Conservation (phyloP, 257 asterid species). For the Penstemon newberryi region DNA sequence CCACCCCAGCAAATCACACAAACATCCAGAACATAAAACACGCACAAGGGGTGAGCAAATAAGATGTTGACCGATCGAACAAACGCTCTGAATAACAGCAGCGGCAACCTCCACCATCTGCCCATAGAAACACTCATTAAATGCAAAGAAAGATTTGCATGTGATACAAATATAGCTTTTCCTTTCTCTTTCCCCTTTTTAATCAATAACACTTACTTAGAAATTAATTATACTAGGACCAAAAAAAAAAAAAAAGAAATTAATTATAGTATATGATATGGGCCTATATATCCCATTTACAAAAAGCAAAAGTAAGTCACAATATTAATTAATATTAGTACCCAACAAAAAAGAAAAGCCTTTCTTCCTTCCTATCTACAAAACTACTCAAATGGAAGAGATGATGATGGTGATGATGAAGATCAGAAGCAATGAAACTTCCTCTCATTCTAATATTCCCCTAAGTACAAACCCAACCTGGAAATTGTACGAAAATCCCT, state of each 20-base stretch:
- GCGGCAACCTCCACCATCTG: slow-evolving; percentile 27
- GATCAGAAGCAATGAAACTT: slow-evolving; percentile 49
- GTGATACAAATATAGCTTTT: slow-evolving; percentile 33
- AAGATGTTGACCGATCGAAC: slow-evolving; percentile 29
- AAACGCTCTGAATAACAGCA: slow-evolving; percentile 11
- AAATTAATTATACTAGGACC: slow-evolving; percentile 13
- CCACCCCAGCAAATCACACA: not conserved
- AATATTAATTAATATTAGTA: slow-evolving; percentile 15
- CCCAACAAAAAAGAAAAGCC: slow-evolving; percentile 30
- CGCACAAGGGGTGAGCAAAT: not conserved
- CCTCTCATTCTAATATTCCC: slow-evolving; percentile 4
- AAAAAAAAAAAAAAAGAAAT: slow-evolving; percentile 29
- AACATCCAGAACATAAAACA: not conserved
- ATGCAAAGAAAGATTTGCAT: slow-evolving; percentile 35
- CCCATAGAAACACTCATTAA: slow-evolving; percentile 31
- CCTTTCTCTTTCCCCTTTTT: slow-evolving; percentile 20
- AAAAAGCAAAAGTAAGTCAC: slow-evolving; percentile 29
- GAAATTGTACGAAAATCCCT: slow-evolving; percentile 87
- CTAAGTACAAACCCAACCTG: slow-evolving; percentile 52
- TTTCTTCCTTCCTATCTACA: not conserved
- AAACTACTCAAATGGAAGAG: slow-evolving; percentile 40
- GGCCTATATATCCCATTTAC: not conserved
- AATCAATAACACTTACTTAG: slow-evolving; percentile 26
- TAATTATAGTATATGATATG: not conserved
- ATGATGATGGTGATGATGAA: slow-evolving; percentile 64